These are phyloP conservation scores for Agaricus subrufescens DNA, from an alignment of 768 basidiomycete genomes.

Conservation along the genomic window DNA sequence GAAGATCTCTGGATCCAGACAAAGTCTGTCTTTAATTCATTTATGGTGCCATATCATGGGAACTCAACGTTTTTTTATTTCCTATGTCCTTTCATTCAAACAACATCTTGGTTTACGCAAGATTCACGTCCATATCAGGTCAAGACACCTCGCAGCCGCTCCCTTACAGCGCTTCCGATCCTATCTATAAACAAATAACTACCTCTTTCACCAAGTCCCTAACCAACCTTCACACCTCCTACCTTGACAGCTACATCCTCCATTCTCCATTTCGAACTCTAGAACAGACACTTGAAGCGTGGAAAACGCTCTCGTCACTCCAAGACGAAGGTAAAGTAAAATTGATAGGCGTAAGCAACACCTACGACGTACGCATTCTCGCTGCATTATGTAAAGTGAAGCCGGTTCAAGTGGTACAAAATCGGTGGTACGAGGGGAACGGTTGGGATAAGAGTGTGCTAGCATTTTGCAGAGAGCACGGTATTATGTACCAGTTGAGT, in stretches of 20 bases:
- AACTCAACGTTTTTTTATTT: not conserved
- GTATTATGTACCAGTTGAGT: conserved; percentile 67
- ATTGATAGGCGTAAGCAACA: conserved; percentile 73
- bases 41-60: not conserved
- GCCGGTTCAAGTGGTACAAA: conserved; percentile 73
- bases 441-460: conserved; percentile 67
- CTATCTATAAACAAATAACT: conserved; percentile 55
- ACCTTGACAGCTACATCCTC: conserved; percentile 75
- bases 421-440: conserved; percentile 82
- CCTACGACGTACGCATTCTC: conserved; percentile 59
- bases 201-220: conserved; percentile 63
- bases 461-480: conserved; percentile 56
- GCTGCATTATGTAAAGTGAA: conserved; percentile 46
- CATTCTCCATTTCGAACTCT: conserved; percentile 67
- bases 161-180: conserved; percentile 59
- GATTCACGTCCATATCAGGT: conserved; percentile 70
- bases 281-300: conserved; percentile 63
- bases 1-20: conserved; percentile 77
- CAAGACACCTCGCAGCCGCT: conserved; percentile 68
- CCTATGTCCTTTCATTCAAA: not conserved
- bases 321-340: conserved; percentile 62
- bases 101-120: conserved; percentile 18
- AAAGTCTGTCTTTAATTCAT: conserved; percentile 41
- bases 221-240: conserved; percentile 62
- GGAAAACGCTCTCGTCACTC: conserved; percentile 54